Base-by-base conservation (phyloP, 2,329 filamentous ascomycete genomes). In the Fusarium sp. region DNA sequence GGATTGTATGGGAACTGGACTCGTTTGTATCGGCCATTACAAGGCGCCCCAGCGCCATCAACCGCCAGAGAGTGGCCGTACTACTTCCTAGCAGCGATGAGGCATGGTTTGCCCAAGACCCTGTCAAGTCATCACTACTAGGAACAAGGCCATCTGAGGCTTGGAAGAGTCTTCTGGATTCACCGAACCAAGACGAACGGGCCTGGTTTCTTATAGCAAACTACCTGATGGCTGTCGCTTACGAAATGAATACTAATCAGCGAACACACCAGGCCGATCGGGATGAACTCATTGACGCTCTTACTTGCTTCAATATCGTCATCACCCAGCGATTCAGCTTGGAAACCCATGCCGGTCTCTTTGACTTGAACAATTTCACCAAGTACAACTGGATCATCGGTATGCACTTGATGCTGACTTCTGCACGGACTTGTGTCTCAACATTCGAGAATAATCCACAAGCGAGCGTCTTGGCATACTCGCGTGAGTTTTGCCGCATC, bases 181-280 rank as follows among this genome's bases (percentile, higher is more conserved):
- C 53, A 38, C 53, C 53, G 21, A 56, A 56, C 24, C 53, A 56
- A 26, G 43, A 47, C 22, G 53, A 56, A 31, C 43, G 53, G 22
- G 53, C 53, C 10, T 56, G 53, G 53, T 56, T 47, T 31, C 43
- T 56, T 7, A 13, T 56, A 36, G 34, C 53, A 24, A 56, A 55
- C 52, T 28, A 39, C 21, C 43, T 55, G 19, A 55, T 55, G 52
- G 38, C 26, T 15, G n/a, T 47, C 31, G 33, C 42, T 3, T 28
- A 34, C 34, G 52, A 55, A 19, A 38, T 39, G 26, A 34, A 15
- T 7, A 24, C 42, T 21, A 33, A 22, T 46, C 42, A 28, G 17
- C 22, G 46, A 24, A 40, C 42, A 15, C 39, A 33, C 22, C 43
- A 31, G 24, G 31, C 11, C 31, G 31, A 34, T 14, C 31, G 14